Conservation (phyloP, 805 yeast genomes). For the Nakazawaea sp. region DNA sequence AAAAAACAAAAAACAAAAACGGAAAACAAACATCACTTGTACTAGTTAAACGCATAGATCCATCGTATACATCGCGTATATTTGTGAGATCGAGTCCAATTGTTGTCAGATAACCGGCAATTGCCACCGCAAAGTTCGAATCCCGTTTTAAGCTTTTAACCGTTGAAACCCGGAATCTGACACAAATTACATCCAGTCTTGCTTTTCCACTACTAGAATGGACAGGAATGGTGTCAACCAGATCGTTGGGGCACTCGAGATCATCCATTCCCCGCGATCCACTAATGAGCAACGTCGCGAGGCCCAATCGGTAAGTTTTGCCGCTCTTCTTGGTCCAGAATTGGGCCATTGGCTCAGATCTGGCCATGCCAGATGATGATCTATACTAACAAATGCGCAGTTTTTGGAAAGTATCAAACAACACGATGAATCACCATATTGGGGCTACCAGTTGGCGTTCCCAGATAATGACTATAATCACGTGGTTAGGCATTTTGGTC, state of each 20-base stretch:
- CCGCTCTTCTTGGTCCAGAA: not conserved
- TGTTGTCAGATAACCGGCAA: too few relatives aligned
- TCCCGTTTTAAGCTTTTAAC: too few relatives aligned
- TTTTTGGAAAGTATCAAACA: slow-evolving; percentile 72
- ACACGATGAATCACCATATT: slow-evolving; percentile 78
- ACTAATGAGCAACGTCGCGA: slow-evolving; percentile 47
- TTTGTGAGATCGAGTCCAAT: too few relatives aligned
- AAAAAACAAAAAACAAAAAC: too few relatives aligned
- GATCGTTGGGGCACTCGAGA: slow-evolving; percentile 70
- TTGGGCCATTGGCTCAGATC: too few relatives aligned
- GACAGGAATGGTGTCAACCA: slow-evolving; percentile 64
- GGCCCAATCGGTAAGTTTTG: slow-evolving; percentile 34
- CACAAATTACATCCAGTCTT: too few relatives aligned
- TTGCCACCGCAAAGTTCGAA: too few relatives aligned
- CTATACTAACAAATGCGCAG: slow-evolving; percentile 12
- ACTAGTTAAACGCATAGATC: too few relatives aligned
- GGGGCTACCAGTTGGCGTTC: slow-evolving; percentile 85
- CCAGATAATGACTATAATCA: slow-evolving; percentile 53
- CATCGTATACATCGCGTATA: too few relatives aligned
- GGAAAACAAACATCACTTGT: too few relatives aligned
- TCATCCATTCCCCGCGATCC: slow-evolving; percentile 62
- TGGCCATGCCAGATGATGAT: not conserved
- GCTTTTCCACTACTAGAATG: too few relatives aligned
- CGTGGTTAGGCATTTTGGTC: slow-evolving; percentile 85
- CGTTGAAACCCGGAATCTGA: too few relatives aligned